Evolutionary conservation across 306 rosid genomes (phyloP).

Genomic region (Vigna hirtella): DNA sequence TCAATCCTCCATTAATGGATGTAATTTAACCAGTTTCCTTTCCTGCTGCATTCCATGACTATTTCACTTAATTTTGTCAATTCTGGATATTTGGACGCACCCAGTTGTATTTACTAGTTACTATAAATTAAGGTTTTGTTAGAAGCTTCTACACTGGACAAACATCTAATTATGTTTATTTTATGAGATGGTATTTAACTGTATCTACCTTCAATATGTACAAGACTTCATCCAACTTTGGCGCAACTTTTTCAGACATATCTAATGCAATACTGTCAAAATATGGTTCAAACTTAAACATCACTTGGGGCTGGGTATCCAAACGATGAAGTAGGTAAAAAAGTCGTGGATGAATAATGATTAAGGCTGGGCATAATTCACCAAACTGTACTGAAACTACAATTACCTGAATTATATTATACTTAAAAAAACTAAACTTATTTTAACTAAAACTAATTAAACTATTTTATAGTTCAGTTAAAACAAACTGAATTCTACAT

Average conservation of each 20-base stretch:
- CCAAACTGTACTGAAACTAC: no score
- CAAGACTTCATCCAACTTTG: not conserved
- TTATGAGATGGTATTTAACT: not conserved
- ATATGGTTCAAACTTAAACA: constrained; percentile 10
- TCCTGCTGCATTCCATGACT: constrained; percentile 7
- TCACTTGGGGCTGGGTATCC: not conserved
- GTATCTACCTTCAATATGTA: not conserved
- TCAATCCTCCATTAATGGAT: not conserved
- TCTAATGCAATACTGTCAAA: not conserved
- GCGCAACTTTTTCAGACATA: not conserved
- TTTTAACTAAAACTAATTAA: no score
- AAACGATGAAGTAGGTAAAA: constrained; percentile 15
- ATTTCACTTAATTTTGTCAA: not conserved
- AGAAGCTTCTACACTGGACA: not conserved
- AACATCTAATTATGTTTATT: not conserved
- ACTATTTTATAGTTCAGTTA: no score
- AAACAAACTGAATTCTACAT: no score
- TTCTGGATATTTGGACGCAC: not conserved
- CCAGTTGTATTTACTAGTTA: not conserved
- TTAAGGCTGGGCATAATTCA: no score
- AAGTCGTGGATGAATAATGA: not conserved
- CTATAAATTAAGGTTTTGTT: constrained; percentile 21
- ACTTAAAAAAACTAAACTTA: no score
- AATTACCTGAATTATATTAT: no score
- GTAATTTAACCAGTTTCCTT: constrained; percentile 3